Evolutionary conservation across 805 yeast genomes (phyloP), one percentile per base, ranked within the genome.

Genomic region (Kodamaea sagamina): DNA sequence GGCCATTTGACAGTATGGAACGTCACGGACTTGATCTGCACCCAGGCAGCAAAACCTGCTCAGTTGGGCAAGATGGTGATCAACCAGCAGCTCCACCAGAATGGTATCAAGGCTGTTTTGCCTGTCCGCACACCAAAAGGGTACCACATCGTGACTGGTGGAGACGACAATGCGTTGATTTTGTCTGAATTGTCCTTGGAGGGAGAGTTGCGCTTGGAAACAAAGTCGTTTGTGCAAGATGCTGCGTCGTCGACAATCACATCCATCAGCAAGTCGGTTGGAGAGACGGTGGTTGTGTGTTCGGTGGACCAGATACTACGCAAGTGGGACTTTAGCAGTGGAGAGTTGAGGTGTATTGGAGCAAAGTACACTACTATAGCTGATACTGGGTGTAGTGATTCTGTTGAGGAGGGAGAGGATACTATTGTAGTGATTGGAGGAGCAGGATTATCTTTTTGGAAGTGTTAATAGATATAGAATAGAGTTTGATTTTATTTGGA

Each of bases 201-300:
- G 2, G 46, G 34, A 16, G 49, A 53, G 1, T 40, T 58, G 3
- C 38, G 31, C 1, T 55, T 77, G 21, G 47, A 49, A 0, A 56
- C 67, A 0, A 42, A 53, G 0, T 54, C 69, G 0, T 72, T 75
- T 48, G 61, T 66, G 4, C 68, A 67, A 7, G 61, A 65, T 19
- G 97, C 96, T 0, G 97, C 96, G 2, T 79, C 97, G 0, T 84
- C 97, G 0, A 86, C 97, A 0, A 81, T 92, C 27, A 89, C 97
- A 0, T 78, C 86, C 0, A 66, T 89, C 1, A 62, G 71, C 0
- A 28, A 59, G 3, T 48, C 73, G 4, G 39, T 42, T 1, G 56
- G 62, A 8, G 49, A 54, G 3, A 50, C 54, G 3, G 58, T 81
- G 7, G 47, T 84, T 6, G 84, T 85, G 1, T 78, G 86, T 0